Conservation (phyloP, 768 basidiomycete species). For the Russula emetica region DNA sequence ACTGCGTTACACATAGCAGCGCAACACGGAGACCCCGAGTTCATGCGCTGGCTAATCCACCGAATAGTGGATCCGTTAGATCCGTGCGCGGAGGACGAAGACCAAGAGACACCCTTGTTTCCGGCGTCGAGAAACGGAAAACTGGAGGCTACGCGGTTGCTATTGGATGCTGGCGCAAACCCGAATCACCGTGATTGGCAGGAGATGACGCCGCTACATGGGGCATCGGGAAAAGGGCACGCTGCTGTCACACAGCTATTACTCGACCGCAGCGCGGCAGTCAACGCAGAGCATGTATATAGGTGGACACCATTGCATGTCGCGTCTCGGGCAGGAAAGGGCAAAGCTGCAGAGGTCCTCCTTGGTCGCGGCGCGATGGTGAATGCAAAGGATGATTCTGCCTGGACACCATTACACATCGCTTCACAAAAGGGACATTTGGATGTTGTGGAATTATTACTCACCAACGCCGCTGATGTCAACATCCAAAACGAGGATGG, state of each 20-base stretch:
- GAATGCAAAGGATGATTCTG: background rate
- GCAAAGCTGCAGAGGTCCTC: background rate
- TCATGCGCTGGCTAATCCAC: background rate
- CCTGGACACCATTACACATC: background rate
- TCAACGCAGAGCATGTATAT: background rate
- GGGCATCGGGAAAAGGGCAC: conserved; percentile 1
- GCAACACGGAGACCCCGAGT: background rate
- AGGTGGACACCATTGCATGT: background rate
- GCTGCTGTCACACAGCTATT: background rate
- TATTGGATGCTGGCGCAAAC: background rate
- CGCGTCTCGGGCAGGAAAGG: background rate
- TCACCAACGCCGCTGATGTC: background rate
- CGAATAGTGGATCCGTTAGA: no score
- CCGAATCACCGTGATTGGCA: background rate
- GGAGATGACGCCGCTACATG: background rate
- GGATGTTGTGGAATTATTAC: background rate
- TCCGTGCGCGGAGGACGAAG: background rate
- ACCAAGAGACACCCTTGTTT: background rate
- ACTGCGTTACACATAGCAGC: background rate
- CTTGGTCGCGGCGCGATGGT: background rate
- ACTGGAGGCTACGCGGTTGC: background rate
- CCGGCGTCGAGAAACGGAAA: background rate
- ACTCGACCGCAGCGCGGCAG: background rate
- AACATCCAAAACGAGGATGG: background rate
- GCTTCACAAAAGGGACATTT: background rate